Evolutionary conservation across 2,329 filamentous ascomycete genomes (phyloP), one percentile per base, ranked within the genome.

Genomic region (Bipolaris cookei): DNA sequence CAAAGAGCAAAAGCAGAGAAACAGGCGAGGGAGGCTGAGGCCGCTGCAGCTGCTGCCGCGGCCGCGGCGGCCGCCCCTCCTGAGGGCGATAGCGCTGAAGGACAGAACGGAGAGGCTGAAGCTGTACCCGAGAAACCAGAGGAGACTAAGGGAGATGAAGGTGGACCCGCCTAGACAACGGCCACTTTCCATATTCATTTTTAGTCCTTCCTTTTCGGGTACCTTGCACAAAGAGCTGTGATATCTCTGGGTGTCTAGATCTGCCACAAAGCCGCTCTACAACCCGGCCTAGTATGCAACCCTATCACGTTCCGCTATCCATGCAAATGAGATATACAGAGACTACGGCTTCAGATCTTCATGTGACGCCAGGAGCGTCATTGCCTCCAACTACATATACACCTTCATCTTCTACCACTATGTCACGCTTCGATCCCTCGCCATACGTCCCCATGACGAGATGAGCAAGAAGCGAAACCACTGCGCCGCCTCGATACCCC

Each of bases 1-100:
- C 79, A 80, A 30, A 66, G 64, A 41, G 71, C 72, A 34, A 72
- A 71, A 55, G 80, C 79, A 1, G 84, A 84, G 61, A 80, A 82
- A 65, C 73, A 69, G 18, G 70, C 69, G 23, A 62, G 66, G 35
- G 67, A 72, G 10, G 63, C 63, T n/a, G 75, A 68, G 7, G 71
- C 66, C 3, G 75, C 74, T 14, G 72, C 68, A 14, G 73, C 65
- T 1, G 69, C 65, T 6, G 62, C 62, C 2, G 56, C 51, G 0
- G 51, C 62, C 3, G 57, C 54, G 6, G 54, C 61, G 0, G 57
- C 54, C 16, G 54, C 61, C 3, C 56, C 61, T 4, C 56, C 61
- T 6, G 65, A 66, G n/a, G 68, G 68, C 14, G 65, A 68, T 30
- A 64, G 58, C 16, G 63, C 59, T 14, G 65, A 64, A 39, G 70